Evolutionary conservation across 768 basidiomycete genomes (phyloP).

Genomic region (Nidularia pulvinata): DNA sequence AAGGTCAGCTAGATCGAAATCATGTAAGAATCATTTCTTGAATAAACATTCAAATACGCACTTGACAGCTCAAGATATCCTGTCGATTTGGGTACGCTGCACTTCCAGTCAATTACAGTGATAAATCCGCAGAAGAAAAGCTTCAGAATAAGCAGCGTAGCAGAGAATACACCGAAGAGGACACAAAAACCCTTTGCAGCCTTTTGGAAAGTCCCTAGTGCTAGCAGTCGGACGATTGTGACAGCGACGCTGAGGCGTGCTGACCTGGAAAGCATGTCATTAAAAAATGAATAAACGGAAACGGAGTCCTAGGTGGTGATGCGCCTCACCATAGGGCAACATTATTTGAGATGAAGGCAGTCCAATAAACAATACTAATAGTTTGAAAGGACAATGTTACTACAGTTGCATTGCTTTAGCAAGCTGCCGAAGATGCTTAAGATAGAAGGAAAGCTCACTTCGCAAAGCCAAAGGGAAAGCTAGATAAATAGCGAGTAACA

Average conservation of each 20-base stretch:
- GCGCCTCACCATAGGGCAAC: not conserved
- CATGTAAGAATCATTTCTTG: no score
- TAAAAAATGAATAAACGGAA: not conserved
- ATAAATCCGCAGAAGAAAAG: constrained; percentile 3
- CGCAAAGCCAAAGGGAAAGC: not conserved
- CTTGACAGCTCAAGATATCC: constrained; percentile 1
- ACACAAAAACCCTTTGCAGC: not conserved
- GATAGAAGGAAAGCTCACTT: not conserved
- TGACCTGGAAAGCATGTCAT: not conserved
- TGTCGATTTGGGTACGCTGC: not conserved
- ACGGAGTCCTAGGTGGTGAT: not conserved
- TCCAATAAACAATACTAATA: not conserved
- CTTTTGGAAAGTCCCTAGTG: constrained; percentile 1
- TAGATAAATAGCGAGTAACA: not conserved
- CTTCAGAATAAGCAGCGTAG: constrained; percentile 4
- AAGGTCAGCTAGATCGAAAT: constrained; percentile 1
- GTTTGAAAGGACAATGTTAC: not conserved
- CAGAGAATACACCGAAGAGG: constrained; percentile 3
- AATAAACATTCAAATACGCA: not conserved
- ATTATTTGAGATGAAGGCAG: not conserved
- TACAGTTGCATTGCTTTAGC: not conserved
- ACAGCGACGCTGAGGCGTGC: constrained; percentile 7
- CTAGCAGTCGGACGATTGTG: constrained; percentile 7
- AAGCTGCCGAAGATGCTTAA: not conserved
- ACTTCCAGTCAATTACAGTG: not conserved